Percentiles rank a stretch among this genome's conserved stretches.
Evolutionary conservation across 2,329 filamentous ascomycete species (phyloP).

Genomic region (Botryotinia narcissicola): DNA sequence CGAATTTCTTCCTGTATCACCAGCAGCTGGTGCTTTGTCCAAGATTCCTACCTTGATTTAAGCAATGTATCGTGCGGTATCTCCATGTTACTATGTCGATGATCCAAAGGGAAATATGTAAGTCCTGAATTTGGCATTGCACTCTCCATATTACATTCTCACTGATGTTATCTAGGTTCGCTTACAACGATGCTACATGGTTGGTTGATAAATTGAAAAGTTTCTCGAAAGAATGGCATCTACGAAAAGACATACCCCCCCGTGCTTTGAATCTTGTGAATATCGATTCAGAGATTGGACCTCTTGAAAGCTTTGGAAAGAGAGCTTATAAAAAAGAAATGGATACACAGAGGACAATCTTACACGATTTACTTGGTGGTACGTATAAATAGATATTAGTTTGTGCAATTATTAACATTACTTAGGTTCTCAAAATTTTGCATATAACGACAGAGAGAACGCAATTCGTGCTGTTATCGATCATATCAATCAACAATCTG

Average conservation of each 20-base stretch:
- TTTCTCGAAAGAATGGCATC: constrained; percentile 52
- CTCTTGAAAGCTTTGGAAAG: constrained; percentile 58
- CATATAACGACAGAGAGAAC: constrained; percentile 54
- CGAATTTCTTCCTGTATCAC: constrained; percentile 55
- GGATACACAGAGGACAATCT: constrained; percentile 56
- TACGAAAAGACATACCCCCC: constrained; percentile 50
- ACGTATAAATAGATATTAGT: constrained; percentile 20
- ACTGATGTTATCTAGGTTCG: constrained; percentile 46
- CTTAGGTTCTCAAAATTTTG: constrained; percentile 54
- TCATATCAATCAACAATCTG: constrained; percentile 53
- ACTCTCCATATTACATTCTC: constrained; percentile 5
- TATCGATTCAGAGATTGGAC: constrained; percentile 59
- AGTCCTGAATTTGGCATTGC: constrained; percentile 29
- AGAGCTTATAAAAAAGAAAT: constrained; percentile 62
- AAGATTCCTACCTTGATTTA: constrained; percentile 68
- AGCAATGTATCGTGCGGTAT: constrained; percentile 76
- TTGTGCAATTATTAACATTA: constrained; percentile 13
- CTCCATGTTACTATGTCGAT: constrained; percentile 68
- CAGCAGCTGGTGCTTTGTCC: constrained; percentile 68
- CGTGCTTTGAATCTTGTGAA: constrained; percentile 55
- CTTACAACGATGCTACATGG: constrained; percentile 67
- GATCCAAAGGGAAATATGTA: constrained; percentile 64
- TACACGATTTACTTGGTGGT: constrained; percentile 61
- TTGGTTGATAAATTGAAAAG: constrained; percentile 56
- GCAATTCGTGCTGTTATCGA: constrained; percentile 53